These are phyloP conservation scores for Corylus heterophylla DNA, from an alignment of 306 rosid genomes.

Conservation along the genomic window DNA sequence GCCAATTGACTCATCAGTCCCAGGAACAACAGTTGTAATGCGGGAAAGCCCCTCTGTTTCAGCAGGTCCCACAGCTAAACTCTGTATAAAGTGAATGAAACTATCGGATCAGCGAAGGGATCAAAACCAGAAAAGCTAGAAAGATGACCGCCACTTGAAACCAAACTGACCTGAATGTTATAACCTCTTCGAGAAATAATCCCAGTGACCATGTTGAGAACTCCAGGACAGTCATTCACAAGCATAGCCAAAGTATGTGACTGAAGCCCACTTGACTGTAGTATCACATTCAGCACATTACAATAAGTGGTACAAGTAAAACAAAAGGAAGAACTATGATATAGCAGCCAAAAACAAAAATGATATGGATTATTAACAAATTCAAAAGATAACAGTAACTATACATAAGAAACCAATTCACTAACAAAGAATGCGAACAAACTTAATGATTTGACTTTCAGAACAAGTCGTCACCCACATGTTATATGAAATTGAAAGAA, in stretches of 20 bases:
- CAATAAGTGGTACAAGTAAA: background rate
- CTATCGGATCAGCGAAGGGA: background rate
- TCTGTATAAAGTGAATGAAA: conserved; percentile 28
- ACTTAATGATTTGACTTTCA: background rate
- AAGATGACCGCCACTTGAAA: background rate
- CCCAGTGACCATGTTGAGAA: conserved; percentile 60
- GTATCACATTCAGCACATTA: conserved; percentile 1
- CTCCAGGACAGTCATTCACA: conserved; percentile 58
- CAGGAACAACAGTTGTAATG: conserved; percentile 65
- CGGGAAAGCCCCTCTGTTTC: conserved; percentile 61
- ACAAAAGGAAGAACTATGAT: background rate
- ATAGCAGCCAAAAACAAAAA: background rate
- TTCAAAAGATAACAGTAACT: background rate
- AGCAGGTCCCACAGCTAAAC: conserved; percentile 67
- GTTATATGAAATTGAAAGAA: background rate
- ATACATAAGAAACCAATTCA: too few relatives aligned
- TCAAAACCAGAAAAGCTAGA: conserved; percentile 1
- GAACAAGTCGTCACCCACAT: background rate
- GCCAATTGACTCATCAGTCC: conserved; percentile 50
- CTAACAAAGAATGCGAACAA: background rate
- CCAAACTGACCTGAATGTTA: conserved; percentile 60
- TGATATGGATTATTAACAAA: background rate
- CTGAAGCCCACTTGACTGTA: conserved; percentile 52
- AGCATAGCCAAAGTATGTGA: conserved; percentile 66
- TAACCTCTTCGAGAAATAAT: conserved; percentile 65